A percentile compares a stretch with the other conserved stretches of the same genome.
Conservation (phyloP, 1,139 yeast genomes). For the Pichia sp. region DNA sequence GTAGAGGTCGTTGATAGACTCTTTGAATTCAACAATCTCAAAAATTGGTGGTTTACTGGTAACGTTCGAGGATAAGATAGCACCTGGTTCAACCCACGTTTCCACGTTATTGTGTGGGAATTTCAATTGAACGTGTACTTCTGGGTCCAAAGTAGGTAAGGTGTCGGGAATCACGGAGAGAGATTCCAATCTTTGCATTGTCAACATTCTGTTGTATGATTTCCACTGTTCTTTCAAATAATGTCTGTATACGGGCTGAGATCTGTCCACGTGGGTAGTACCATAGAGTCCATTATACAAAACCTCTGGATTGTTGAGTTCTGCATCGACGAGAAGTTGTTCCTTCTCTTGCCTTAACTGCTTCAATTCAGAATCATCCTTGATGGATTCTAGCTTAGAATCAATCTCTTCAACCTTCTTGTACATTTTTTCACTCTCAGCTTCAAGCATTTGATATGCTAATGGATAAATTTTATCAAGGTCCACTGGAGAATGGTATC, state of each 20-base stretch:
- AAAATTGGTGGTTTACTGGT: conserved; percentile 71
- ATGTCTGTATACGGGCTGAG: conserved; percentile 73
- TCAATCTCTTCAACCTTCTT: conserved; percentile 27
- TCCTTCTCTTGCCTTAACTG: no score
- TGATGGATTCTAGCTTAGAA: conserved; percentile 16
- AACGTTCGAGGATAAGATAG: conserved; percentile 61
- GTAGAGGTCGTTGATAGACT: conserved; percentile 46
- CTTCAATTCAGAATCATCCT: conserved; percentile 13
- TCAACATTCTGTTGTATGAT: conserved; percentile 54
- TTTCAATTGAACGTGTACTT: conserved; percentile 65
- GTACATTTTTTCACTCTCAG: conserved; percentile 33
- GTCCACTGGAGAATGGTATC: conserved; percentile 61
- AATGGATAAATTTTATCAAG: conserved; percentile 66
- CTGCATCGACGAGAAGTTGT: conserved; percentile 44
- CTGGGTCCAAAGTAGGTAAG: conserved; percentile 80
- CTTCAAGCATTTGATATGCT: conserved; percentile 56
- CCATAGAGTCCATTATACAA: conserved; percentile 51
- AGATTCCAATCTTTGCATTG: conserved; percentile 88
- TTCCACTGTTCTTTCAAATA: conserved; percentile 69
- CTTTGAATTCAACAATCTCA: conserved; percentile 67
- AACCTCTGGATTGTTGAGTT: conserved; percentile 75
- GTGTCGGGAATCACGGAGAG: conserved; percentile 89
- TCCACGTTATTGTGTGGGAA: conserved; percentile 63
- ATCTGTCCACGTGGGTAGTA: conserved; percentile 49
- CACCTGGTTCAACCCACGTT: conserved; percentile 76